Base-by-base conservation (phyloP, 306 rosid species). In the Inga oerstediana region DNA sequence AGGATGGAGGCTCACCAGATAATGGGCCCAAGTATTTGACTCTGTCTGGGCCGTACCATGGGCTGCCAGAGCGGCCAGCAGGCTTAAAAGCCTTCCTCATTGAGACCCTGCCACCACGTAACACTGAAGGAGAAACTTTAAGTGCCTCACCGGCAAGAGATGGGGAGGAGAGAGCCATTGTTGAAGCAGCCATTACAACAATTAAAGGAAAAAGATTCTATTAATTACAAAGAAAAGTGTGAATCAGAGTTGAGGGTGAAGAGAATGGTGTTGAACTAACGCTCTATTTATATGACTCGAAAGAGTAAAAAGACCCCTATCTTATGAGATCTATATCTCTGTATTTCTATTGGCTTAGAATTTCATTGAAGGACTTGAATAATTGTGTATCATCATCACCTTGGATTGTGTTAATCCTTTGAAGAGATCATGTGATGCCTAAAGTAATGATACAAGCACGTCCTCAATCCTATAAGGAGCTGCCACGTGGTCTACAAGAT, bases 111-210 rank as follows among this genome's bases (percentile, higher is more conserved):
- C 54, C 54, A 49, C 17, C 17, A 16, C 54, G 5, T 12, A 49
- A 3, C 54, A 10, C 54, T 49, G 19, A 6, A 0, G 91, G 89
- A 37, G 87, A 44, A 34, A 91, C 84, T 17, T 86, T 83, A 10
- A 91, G 79, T 0, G 90, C 88, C 74, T 88, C 82, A 51, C 91
- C 92, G 12, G 90, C 91, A 2, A 89, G 74, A 3, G 92, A 54
- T 6, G 91, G 90, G n/a, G 91, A 91, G 0, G 94, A 89, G 15
- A 91, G 89, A 59, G 91, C 90, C 92, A 89, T 91, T 8, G 94
- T 82, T 8, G 92, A 86, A 10, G 91, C 86, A 15, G 91, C 92
- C 94, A 91, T 91, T 72, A 78, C 37, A 16, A 32, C 34, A 22
- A 14, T 49, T 1, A 4, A 10, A 72, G 49, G 16, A 5, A 20